Conservation (phyloP, 495 filamentous ascomycete genomes). For the Neurospora sublineolata region DNA sequence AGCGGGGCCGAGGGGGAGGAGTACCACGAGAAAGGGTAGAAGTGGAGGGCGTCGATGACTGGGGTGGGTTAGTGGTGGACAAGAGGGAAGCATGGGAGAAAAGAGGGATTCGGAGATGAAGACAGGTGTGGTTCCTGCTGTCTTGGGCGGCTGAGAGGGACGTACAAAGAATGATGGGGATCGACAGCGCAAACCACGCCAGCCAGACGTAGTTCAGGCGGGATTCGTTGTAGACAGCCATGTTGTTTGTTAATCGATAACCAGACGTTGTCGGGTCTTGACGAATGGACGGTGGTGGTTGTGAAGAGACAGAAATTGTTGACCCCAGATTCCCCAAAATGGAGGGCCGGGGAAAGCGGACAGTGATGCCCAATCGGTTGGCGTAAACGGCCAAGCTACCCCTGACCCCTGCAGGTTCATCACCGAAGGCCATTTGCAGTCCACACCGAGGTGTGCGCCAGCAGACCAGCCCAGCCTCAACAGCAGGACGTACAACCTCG, state of each 20-base stretch:
- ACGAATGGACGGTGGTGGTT: not conserved
- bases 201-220: slow-evolving; percentile 49
- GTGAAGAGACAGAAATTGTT: not conserved
- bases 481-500: not conserved
- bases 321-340: not conserved
- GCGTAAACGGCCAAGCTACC: not conserved
- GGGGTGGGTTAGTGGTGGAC: not conserved
- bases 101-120: not conserved
- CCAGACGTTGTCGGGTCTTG: not conserved
- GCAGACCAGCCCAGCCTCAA: too few species aligned
- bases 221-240: slow-evolving; percentile 22
- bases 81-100: not conserved
- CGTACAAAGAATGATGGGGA: slow-evolving; percentile 59
- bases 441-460: not conserved
- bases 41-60: slow-evolving; percentile 56
- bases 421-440: not conserved
- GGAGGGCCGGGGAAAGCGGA: not conserved
- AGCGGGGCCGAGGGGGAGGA: slow-evolving; percentile 28
- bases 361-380: not conserved
- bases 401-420: not conserved
- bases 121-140: not conserved
- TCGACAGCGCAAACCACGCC: slow-evolving; percentile 54
- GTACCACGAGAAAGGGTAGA: slow-evolving; percentile 47
- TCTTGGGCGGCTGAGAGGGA: not conserved
- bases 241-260: slow-evolving; percentile 3